phyloP scores from a whole-genome alignment of 768 basidiomycete species.

The Mrakia gelida region DNA sequence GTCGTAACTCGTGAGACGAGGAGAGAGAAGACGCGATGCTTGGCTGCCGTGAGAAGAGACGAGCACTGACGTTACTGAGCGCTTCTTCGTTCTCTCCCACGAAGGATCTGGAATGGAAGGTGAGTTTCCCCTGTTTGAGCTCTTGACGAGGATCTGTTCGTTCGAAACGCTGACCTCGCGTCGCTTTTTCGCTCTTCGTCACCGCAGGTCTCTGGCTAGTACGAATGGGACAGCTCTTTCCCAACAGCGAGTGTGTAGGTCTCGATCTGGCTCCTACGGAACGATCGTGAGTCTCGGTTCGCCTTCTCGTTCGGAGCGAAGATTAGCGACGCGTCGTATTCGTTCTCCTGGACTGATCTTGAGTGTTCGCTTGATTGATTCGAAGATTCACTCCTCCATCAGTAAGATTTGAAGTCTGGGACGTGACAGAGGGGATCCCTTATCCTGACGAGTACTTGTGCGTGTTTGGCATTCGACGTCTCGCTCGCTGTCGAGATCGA shows the following conservation, averaged over 20 bases:
- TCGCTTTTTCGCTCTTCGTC: neutral
- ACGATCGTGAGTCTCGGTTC: neutral
- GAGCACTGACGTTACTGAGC: too few species aligned
- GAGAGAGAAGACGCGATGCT: too few species aligned
- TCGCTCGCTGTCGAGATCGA: neutral
- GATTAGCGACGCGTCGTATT: too few species aligned
- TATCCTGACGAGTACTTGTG: neutral
- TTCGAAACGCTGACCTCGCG: neutral
- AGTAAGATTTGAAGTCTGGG: neutral
- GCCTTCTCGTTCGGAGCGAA: too few species aligned
- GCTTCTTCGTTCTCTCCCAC: neutral
- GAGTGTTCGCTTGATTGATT: too few species aligned
- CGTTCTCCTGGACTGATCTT: too few species aligned
- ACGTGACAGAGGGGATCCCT: constrained; percentile 2
- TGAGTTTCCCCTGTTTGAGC: neutral
- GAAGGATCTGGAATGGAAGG: neutral
- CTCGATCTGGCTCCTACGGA: neutral
- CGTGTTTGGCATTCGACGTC: neutral
- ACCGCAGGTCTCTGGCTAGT: neutral
- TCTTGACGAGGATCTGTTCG: too few species aligned
- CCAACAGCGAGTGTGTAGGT: neutral
- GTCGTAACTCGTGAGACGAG: neutral
- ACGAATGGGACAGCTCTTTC: neutral
- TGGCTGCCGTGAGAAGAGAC: too few species aligned
- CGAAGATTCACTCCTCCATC: neutral